Conservation (phyloP, 2,329 filamentous ascomycete species). For the Pseudonectria buxi region DNA sequence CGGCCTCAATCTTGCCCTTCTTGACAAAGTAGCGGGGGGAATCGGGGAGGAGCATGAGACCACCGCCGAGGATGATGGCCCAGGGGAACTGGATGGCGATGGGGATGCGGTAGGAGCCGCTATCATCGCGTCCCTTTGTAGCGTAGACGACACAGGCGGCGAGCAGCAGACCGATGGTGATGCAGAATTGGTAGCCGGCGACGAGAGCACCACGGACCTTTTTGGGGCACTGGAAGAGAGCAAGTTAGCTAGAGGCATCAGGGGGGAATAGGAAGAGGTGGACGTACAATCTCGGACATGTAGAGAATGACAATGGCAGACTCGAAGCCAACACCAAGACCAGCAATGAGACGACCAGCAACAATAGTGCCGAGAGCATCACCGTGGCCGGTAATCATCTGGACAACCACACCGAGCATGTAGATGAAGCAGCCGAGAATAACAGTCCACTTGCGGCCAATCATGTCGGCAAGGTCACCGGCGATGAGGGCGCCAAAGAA, state of each 20-base stretch:
- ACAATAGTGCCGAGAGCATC: constrained; percentile 56
- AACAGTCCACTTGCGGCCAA: constrained; percentile 67
- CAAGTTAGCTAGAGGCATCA: constrained; percentile 7
- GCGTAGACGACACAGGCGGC: constrained; percentile 69
- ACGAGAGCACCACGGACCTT: constrained; percentile 73
- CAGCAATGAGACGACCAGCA: constrained; percentile 66
- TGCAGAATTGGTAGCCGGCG: constrained; percentile 77
- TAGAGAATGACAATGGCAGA: constrained; percentile 77
- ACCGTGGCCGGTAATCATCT: constrained; percentile 46
- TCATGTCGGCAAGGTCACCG: constrained; percentile 68
- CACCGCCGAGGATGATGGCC: constrained; percentile 66
- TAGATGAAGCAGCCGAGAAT: constrained; percentile 68
- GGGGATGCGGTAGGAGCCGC: constrained; percentile 70
- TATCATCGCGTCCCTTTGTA: constrained; percentile 55
- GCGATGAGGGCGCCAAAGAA: constrained; percentile 75
- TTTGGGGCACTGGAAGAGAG: constrained; percentile 42
- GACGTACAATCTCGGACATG: constrained; percentile 73
- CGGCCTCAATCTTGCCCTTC: constrained; percentile 61
- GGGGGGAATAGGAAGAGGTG: background rate
- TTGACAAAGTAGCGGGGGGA: constrained; percentile 83
- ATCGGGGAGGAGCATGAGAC: constrained; percentile 73
- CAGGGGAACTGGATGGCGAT: constrained; percentile 75
- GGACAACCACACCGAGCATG: constrained; percentile 59
- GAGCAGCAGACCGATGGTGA: constrained; percentile 71
- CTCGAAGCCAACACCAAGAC: constrained; percentile 73